Percentiles rank a stretch among this genome's conserved stretches.
Conservation (phyloP, 345 rosid species). For the Kernera saxatilis region DNA sequence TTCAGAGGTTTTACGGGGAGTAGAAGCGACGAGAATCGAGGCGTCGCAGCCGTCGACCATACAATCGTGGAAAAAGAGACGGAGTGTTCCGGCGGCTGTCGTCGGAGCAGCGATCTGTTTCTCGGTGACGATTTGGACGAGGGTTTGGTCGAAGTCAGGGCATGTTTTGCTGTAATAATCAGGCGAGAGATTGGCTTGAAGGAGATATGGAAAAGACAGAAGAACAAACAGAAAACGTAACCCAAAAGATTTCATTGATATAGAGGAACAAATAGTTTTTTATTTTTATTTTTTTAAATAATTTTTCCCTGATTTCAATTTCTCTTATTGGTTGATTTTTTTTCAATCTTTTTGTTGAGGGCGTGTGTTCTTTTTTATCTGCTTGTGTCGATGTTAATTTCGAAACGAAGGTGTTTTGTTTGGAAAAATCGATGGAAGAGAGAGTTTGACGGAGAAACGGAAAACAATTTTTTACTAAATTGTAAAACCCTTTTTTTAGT, state of each 20-base stretch:
- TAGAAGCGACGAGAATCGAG: slow-evolving; percentile 58
- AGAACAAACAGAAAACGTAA: background rate
- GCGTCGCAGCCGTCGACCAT: slow-evolving; percentile 72
- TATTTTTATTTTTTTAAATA: background rate
- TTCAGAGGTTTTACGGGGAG: slow-evolving; percentile 53
- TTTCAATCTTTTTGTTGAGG: background rate
- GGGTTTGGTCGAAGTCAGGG: slow-evolving; percentile 42
- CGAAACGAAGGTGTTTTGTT: slow-evolving; percentile 2
- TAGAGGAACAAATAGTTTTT: background rate
- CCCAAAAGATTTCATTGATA: slow-evolving; percentile 1
- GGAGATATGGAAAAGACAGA: background rate
- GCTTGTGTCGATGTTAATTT: background rate
- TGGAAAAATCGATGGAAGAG: background rate
- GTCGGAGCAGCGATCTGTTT: slow-evolving; percentile 55
- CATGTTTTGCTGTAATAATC: slow-evolving; percentile 55
- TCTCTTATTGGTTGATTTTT: background rate
- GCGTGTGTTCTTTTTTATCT: background rate
- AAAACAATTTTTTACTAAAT: background rate
- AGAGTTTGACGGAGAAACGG: slow-evolving; percentile 20
- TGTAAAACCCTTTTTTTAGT: slow-evolving; percentile 5
- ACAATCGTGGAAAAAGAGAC: slow-evolving; percentile 73
- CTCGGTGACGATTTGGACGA: slow-evolving; percentile 34
- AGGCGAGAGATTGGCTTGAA: slow-evolving; percentile 24
- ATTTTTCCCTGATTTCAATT: background rate
- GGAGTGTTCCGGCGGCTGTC: slow-evolving; percentile 68